Base-by-base conservation (phyloP, 1,284 basidiomycete species). In the Heterobasidion parviporum region DNA sequence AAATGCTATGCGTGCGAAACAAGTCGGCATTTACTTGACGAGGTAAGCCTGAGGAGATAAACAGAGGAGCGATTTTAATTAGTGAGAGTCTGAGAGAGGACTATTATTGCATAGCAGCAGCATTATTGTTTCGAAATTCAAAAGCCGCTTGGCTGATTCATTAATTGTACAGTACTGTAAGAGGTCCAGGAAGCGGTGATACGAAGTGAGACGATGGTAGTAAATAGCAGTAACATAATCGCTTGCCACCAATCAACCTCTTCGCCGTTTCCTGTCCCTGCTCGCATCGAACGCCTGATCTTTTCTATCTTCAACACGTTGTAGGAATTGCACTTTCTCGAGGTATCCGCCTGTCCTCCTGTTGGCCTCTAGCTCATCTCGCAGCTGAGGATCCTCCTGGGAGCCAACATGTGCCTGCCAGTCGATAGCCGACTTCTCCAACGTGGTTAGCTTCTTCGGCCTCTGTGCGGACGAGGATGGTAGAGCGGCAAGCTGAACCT, bases 341-440 rank as follows among this genome's bases (percentile, higher is more conserved):
- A 93, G 73, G 68, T 87, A 92, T 0, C 89, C 88, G 18, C 87
- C 87, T 1, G 82, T 79, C 52, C 83, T 77, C 51, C 84, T 72
- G 59, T 91, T 84, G 0, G 80, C 79, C 51, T 87, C 81, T n/a
- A 93, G 74, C 59, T 89, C 85, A 60, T 90, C 84, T 57, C 79
- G 77, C 10, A 85, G 65, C 2, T 71, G 72, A 0, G 72, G 62
- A 8, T 68, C 68, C 20, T 72, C 67, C 56, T 77, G 72, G 0
- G 74, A 61, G 20, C 74, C 67, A n/a, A 88, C 68, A 64, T 92
- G 86, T 1, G 81, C 68, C 38, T 76, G 75, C 90, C 90, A 93
- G 65, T 92, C 90, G 78, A 92, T 82, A 10, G 85, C 81, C 0
- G 87, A 90, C 66, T 91, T 92, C 61, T 90, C 87, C 8, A 92